phyloP scores from a whole-genome alignment of 1,139 yeast genomes.

The Ogataea hybrid region DNA sequence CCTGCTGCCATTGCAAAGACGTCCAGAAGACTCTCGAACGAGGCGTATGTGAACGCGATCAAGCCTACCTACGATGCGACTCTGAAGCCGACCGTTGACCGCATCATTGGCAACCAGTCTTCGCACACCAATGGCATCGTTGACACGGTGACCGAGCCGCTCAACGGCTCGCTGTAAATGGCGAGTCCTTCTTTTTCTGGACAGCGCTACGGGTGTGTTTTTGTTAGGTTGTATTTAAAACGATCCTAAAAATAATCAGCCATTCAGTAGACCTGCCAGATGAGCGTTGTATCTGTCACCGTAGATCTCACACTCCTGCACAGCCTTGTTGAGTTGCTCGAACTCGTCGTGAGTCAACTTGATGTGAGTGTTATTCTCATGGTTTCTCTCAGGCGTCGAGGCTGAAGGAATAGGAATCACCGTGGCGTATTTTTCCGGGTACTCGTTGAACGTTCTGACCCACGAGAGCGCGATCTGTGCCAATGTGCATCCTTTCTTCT shows the following conservation, averaged over 20 bases:
- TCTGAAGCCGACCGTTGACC: conserved; percentile 29
- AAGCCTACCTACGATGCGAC: conserved; percentile 17
- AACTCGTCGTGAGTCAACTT: conserved; percentile 53
- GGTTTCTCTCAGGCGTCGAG: conserved; percentile 54
- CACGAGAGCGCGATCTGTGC: conserved; percentile 77
- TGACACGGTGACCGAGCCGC: conserved; percentile 12
- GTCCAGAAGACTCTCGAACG: conserved; percentile 32
- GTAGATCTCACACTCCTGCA: conserved; percentile 37
- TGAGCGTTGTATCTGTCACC: conserved; percentile 49
- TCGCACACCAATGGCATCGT: conserved; percentile 12
- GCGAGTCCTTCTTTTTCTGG: neutral
- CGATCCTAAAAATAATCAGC: neutral
- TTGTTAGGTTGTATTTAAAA: neutral
- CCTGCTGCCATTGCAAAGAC: conserved; percentile 32
- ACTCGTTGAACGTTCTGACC: conserved; percentile 41
- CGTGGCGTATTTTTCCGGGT: conserved; percentile 41
- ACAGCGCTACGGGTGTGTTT: neutral
- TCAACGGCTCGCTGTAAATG: conserved; percentile 12
- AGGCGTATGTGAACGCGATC: conserved; percentile 26
- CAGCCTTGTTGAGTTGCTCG: conserved; percentile 43
- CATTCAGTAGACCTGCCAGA: neutral
- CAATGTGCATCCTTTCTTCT: conserved; percentile 43
- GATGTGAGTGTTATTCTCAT: conserved; percentile 53
- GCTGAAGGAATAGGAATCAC: conserved; percentile 81
- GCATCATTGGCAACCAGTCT: conserved; percentile 18